Conservation (phyloP, 495 filamentous ascomycete genomes). For the Parathielavia appendiculata region DNA sequence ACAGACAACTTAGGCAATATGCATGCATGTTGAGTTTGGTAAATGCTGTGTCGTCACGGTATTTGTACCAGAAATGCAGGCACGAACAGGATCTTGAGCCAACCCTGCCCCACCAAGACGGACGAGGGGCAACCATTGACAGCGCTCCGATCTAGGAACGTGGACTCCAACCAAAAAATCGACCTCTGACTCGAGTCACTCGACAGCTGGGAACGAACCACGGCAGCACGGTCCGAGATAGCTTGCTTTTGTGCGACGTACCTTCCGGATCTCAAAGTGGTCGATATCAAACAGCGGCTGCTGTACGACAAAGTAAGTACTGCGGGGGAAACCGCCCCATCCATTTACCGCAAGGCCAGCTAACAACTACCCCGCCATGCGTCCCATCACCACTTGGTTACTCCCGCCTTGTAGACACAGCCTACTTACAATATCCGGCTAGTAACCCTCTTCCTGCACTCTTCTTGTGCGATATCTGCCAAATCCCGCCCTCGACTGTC, state of each 20-base stretch:
- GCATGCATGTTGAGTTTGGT: too few relatives aligned
- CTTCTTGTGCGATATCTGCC: slow-evolving; percentile 5
- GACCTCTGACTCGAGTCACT: slow-evolving; percentile 15
- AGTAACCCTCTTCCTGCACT: slow-evolving; percentile 16
- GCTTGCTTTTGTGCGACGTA: background rate
- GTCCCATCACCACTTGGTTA: background rate
- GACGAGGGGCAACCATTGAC: slow-evolving; percentile 25
- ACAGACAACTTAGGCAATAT: too few relatives aligned
- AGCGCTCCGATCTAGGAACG: slow-evolving; percentile 44
- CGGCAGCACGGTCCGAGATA: background rate
- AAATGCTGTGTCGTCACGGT: background rate
- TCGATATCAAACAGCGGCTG: background rate
- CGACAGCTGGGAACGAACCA: background rate
- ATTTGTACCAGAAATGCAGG: background rate
- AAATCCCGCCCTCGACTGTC: background rate
- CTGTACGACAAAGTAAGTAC: background rate
- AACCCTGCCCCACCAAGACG: slow-evolving; percentile 13
- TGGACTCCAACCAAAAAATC: slow-evolving; percentile 27
- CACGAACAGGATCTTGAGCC: too few relatives aligned
- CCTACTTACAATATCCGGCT: slow-evolving; percentile 3
- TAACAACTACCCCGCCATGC: background rate
- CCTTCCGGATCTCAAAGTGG: background rate
- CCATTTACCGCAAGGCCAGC: background rate
- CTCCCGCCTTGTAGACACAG: background rate
- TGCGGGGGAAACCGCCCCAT: background rate